These are phyloP conservation scores for Lactuca saligna DNA, from an alignment of 129 eudicot genomes.

Conservation along the genomic window DNA sequence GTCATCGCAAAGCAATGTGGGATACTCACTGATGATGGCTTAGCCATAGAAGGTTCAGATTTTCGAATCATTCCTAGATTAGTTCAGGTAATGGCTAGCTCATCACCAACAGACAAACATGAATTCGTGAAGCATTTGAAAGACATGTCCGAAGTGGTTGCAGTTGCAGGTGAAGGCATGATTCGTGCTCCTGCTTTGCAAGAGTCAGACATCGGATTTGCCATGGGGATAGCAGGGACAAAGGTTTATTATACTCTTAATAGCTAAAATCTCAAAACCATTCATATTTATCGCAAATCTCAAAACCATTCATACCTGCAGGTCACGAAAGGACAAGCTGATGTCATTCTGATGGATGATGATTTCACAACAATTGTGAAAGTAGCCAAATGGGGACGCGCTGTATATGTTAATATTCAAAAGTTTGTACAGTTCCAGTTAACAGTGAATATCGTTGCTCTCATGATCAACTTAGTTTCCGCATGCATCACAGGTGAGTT, in stretches of 20 bases:
- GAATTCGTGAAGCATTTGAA: slow-evolving; percentile 58
- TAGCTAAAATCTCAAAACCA: too few species aligned
- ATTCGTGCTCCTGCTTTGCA: slow-evolving; percentile 94
- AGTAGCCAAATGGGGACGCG: slow-evolving; percentile 92
- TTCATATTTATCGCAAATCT: neutral
- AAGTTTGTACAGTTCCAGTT: slow-evolving; percentile 94
- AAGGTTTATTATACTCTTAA: slow-evolving; percentile 48
- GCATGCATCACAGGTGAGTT: slow-evolving; percentile 76
- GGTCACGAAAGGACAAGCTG: slow-evolving; percentile 95
- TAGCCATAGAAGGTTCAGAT: slow-evolving; percentile 69
- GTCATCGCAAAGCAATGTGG: slow-evolving; percentile 74
- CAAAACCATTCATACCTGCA: slow-evolving; percentile 17
- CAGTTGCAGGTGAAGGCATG: slow-evolving; percentile 92
- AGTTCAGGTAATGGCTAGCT: slow-evolving; percentile 87
- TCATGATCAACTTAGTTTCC: slow-evolving; percentile 86
- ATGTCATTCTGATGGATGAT: slow-evolving; percentile 86
- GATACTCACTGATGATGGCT: slow-evolving; percentile 56
- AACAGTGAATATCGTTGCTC: slow-evolving; percentile 84
- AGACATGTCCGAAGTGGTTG: slow-evolving; percentile 68
- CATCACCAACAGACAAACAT: slow-evolving; percentile 84
- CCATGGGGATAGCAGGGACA: slow-evolving; percentile 92
- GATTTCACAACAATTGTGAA: slow-evolving; percentile 83
- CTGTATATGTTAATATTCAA: slow-evolving; percentile 85
- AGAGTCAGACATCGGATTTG: slow-evolving; percentile 87
- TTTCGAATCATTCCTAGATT: slow-evolving; percentile 52